Evolutionary conservation across 2,329 filamentous ascomycete species (phyloP), one percentile per base, ranked within the genome.

Genomic region (Sclerotinia trifoliorum): DNA sequence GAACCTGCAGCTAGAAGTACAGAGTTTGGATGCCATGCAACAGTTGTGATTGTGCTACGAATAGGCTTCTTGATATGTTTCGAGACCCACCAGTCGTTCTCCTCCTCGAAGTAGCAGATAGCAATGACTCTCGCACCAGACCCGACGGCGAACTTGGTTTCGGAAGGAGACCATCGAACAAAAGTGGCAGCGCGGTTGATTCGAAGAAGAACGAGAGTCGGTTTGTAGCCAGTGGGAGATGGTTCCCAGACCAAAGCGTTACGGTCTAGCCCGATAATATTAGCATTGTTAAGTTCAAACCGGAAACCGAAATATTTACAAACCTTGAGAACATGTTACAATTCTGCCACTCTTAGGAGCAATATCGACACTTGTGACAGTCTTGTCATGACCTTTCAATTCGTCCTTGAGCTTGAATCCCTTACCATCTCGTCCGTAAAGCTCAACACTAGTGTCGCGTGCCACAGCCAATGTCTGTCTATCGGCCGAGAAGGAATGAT

Each of bases 31-130:
- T 99, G 95, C 95, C 95, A 99, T 68, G 90, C 90, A 56, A 99
- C 88, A 21, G 91, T 93, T 67, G 95, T 98, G 76, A 99, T 94
- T 68, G 95, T 99, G 79, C 93, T 97, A 74, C 94, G 91, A 76
- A 99, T 96, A 26, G 95, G 95, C 86, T 98, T 99, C 88, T 98
- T 98, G 78, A 99, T 82, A 81, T 99, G 95, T 85, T 99, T 99
- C 49, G 94, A 97, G 54, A 99, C 94, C 95, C 95, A 99, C 95
- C 95, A 99, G 83, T 99, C 94, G 81, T 99, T 97, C 81, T 99
- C 95, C 79, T 97, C 92, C 78, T 99, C 95, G 75, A 99, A 99
- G 83, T 98, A 98, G 85, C 95, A 99, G 74, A 98, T 87, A 52
- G 95, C 93, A 76, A 99, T 97, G 73, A 97, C 91, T 72, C 95